Conservation (phyloP, 805 yeast species). For the Teunomyces gatunensis region DNA sequence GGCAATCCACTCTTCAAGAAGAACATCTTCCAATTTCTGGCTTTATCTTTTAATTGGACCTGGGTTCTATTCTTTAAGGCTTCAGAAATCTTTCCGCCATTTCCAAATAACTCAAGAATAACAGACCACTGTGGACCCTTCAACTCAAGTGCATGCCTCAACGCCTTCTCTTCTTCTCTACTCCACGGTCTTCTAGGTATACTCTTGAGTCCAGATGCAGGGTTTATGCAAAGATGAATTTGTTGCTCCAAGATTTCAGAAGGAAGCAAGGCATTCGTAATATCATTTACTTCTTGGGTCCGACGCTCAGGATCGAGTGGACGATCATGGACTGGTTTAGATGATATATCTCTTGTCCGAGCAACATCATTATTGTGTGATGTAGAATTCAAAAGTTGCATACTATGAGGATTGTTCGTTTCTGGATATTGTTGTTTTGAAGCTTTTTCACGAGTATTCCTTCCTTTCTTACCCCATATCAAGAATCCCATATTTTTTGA, state of each 20-base stretch:
- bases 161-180: slow-evolving; percentile 80
- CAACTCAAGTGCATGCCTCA: slow-evolving; percentile 72
- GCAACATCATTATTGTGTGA: background rate
- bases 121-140: slow-evolving; percentile 95
- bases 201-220: slow-evolving; percentile 21
- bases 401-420: slow-evolving; percentile 19
- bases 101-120: slow-evolving; percentile 85
- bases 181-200: slow-evolving; percentile 74
- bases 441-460: slow-evolving; percentile 10
- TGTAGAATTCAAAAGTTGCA: slow-evolving; percentile 15
- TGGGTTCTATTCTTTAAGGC: slow-evolving; percentile 83
- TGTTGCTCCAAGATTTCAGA: slow-evolving; percentile 45
- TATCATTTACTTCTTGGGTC: slow-evolving; percentile 22
- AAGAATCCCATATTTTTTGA: slow-evolving; percentile 69
- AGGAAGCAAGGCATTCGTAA: slow-evolving; percentile 36
- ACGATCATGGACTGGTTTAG: background rate
- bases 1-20: slow-evolving; percentile 72
- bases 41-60: slow-evolving; percentile 93
- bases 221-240: slow-evolving; percentile 37
- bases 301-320: slow-evolving; percentile 3
- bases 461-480: slow-evolving; percentile 62
- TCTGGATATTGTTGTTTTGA: slow-evolving; percentile 3
- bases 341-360: background rate
- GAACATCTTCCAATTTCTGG: slow-evolving; percentile 91
- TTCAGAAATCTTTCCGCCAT: slow-evolving; percentile 87